A percentile compares a stretch with the other conserved stretches of the same genome.
Conservation (phyloP, 2,329 filamentous ascomycete genomes). For the Colletotrichum shisoi region DNA sequence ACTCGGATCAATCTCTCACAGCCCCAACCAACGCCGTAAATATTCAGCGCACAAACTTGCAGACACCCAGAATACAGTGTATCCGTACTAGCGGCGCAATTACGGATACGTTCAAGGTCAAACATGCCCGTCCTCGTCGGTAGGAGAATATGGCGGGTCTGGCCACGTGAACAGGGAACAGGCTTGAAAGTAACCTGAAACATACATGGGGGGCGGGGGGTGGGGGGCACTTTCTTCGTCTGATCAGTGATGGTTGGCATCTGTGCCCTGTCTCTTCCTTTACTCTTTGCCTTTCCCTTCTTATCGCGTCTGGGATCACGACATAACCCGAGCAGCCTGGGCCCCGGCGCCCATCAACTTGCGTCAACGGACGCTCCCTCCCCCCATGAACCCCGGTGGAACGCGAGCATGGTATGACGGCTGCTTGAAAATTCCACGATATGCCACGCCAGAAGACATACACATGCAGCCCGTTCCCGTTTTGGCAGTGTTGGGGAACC, state of each 20-base stretch:
- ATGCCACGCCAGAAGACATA: slow-evolving; percentile 18
- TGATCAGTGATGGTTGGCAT: slow-evolving; percentile 38
- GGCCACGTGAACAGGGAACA: slow-evolving; percentile 31
- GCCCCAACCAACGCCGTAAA: slow-evolving; percentile 9
- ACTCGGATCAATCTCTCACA: slow-evolving; percentile 12
- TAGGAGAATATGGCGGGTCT: slow-evolving; percentile 36
- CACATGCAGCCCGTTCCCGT: slow-evolving; percentile 22
- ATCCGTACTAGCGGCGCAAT: neutral
- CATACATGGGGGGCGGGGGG: slow-evolving; percentile 11
- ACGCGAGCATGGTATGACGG: slow-evolving; percentile 15
- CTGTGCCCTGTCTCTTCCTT: slow-evolving; percentile 26
- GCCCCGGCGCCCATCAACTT: slow-evolving; percentile 30
- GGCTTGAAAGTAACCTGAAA: slow-evolving; percentile 39
- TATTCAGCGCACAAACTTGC: slow-evolving; percentile 13
- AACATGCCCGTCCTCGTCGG: slow-evolving; percentile 23
- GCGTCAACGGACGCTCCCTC: slow-evolving; percentile 35
- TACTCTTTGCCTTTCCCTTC: slow-evolving; percentile 2
- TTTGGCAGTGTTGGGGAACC: slow-evolving; percentile 25
- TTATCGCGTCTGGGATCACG: slow-evolving; percentile 1
- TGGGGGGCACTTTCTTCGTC: slow-evolving; percentile 28
- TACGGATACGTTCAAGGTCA: neutral
- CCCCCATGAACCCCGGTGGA: slow-evolving; percentile 19
- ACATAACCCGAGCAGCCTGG: slow-evolving; percentile 12
- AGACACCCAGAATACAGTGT: neutral
- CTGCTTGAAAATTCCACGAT: slow-evolving; percentile 32